Base-by-base conservation (phyloP, 208 protist species). In the Wallacemonas sp. region DNA sequence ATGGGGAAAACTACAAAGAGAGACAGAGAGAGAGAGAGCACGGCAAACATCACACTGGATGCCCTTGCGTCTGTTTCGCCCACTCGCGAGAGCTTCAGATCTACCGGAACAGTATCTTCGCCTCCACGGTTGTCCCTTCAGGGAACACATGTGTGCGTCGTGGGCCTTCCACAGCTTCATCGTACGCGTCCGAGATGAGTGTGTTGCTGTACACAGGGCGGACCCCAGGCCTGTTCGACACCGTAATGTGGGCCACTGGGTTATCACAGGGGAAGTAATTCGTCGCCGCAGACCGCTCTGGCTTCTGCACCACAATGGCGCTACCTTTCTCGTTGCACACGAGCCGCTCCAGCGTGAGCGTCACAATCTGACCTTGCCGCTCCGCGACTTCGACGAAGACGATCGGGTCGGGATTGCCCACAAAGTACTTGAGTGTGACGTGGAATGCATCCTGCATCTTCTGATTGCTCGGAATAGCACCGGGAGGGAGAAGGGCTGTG, bases 201-300 rank as follows among this genome's bases (percentile, higher is more conserved):
- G 72, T 74, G 55, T 84, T 89, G 62, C 83, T 89, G 73, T 89
- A 89, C 58, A 79, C 82, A 15, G 83, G 66, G 3, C 76, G 76
- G 12, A 89, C 64, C 5, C 83, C 83, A 19, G 51, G 36, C 1
- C 58, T 66, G 62, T 79, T 86, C 0, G 72, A 70, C 21, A 89
- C 65, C 39, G 83, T 89, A 39, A 89, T 79, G 60, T 89, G 83
- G 21, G 83, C 65, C 19, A 83, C 58, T 1, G 55, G 39, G 54
- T 89, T 89, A 0, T 41, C 64, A 56, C 79, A 84, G 2, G 72
- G 77, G 51, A 81, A 89, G 58, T 59, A 62, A 4, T 67, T 54
- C 42, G 75, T 49, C 31, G 77, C 75, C 17, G 61, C 42, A 19
- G 36, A 14, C 6, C 36, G 36, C 34, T 17, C 34, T 4, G 27